Conservation (phyloP, 2,329 filamentous ascomycete species). For the Aspergillus pseudoglaucus region DNA sequence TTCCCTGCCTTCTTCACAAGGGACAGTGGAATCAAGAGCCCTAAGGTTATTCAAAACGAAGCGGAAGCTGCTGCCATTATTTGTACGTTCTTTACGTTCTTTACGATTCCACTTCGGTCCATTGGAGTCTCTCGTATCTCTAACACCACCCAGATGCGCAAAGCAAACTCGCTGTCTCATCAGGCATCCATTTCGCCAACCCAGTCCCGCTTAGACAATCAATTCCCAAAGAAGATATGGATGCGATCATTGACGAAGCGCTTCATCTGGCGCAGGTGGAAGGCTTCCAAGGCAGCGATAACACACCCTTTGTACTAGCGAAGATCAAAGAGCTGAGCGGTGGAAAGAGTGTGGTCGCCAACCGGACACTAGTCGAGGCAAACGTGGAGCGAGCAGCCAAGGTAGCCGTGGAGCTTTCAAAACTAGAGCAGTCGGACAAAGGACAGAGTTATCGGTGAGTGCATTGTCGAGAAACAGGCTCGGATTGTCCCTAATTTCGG, state of each 20-base stretch:
- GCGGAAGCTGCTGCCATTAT: constrained; percentile 85
- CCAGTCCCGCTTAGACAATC: constrained; percentile 67
- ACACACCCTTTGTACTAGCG: constrained; percentile 75
- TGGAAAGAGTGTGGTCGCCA: constrained; percentile 65
- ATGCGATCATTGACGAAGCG: constrained; percentile 61
- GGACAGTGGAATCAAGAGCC: constrained; percentile 76
- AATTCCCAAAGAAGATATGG: constrained; percentile 66
- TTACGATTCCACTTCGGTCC: background rate
- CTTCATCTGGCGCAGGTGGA: constrained; percentile 58
- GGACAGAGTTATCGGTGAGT: constrained; percentile 33
- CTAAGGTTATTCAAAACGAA: constrained; percentile 66
- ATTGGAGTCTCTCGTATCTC: background rate
- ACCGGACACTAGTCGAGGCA: constrained; percentile 61
- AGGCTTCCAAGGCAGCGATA: constrained; percentile 65
- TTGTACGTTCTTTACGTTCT: constrained; percentile 47
- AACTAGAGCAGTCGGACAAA: constrained; percentile 41
- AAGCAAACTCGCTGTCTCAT: constrained; percentile 62
- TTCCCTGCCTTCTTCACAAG: constrained; percentile 92
- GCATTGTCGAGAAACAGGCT: constrained; percentile 16
- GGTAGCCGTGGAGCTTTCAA: constrained; percentile 56
- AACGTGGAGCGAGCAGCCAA: constrained; percentile 61
- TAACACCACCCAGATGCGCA: constrained; percentile 55
- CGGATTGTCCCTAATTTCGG: constrained; percentile 29
- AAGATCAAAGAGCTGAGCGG: constrained; percentile 74
- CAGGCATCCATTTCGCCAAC: constrained; percentile 82